A percentile compares a stretch with the other conserved stretches of the same genome.
Evolutionary conservation across 768 basidiomycete genomes (phyloP).

Genomic region (Botryobasidium botryosum): DNA sequence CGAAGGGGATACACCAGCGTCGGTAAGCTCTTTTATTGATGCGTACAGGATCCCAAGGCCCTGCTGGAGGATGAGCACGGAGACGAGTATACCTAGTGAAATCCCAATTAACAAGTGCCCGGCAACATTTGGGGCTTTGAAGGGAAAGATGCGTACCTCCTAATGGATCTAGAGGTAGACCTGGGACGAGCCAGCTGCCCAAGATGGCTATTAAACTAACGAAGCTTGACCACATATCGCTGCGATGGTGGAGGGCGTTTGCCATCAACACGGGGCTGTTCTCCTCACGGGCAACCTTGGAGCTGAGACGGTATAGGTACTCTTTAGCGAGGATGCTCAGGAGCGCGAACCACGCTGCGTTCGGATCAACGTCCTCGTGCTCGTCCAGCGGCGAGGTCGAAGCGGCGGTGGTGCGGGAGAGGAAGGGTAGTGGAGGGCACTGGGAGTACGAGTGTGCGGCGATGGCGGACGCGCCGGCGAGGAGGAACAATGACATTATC

Average conservation of each 20-base stretch:
- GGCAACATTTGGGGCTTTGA: slow-evolving; percentile 13
- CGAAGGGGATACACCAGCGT: slow-evolving; percentile 51
- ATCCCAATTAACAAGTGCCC: slow-evolving; percentile 5
- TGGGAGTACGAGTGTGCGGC: slow-evolving; percentile 8
- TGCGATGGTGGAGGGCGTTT: slow-evolving; percentile 97
- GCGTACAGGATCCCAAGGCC: slow-evolving; percentile 47
- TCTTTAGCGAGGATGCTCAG: slow-evolving; percentile 71
- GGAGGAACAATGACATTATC: slow-evolving; percentile 56
- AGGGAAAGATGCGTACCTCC: slow-evolving; percentile 43
- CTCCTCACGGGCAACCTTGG: slow-evolving; percentile 79
- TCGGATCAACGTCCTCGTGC: slow-evolving; percentile 55
- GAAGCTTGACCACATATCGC: slow-evolving; percentile 83
- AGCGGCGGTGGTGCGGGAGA: slow-evolving; percentile 45
- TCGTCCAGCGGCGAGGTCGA: slow-evolving; percentile 33
- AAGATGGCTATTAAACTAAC: slow-evolving; percentile 88
- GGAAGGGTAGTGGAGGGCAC: slow-evolving; percentile 56
- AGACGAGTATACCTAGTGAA: slow-evolving; percentile 59
- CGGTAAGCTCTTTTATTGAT: slow-evolving; percentile 68
- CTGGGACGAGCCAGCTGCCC: slow-evolving; percentile 72
- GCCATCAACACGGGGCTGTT: slow-evolving; percentile 81
- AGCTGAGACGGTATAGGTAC: slow-evolving; percentile 81
- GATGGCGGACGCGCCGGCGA: slow-evolving; percentile 68
- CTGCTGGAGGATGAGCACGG: slow-evolving; percentile 72
- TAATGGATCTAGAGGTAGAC: slow-evolving; percentile 80
- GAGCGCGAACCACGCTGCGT: slow-evolving; percentile 94